These are phyloP conservation scores for Heimioporus sp. DNA, from an alignment of 768 basidiomycete species.

Conservation along the genomic window DNA sequence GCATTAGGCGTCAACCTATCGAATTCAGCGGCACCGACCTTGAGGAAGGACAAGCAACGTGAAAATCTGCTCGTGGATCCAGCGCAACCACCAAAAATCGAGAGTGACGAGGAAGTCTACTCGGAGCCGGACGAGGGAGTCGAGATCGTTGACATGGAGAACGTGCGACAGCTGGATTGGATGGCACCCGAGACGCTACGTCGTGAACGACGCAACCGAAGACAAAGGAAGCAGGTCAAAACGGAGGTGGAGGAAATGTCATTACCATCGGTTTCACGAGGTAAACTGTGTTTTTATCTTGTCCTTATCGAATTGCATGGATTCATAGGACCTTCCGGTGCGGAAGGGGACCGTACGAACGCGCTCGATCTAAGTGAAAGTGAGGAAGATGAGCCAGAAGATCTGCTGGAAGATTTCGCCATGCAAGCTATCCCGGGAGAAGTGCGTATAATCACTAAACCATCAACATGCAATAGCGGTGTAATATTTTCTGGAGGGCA, in stretches of 20 bases:
- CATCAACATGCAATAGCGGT: neutral
- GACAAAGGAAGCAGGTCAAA: slow-evolving; percentile 34
- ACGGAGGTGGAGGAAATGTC: slow-evolving; percentile 47
- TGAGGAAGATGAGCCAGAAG: slow-evolving; percentile 78
- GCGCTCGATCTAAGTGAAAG: slow-evolving; percentile 71
- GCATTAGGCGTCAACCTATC: slow-evolving; percentile 50
- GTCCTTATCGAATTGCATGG: neutral
- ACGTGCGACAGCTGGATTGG: slow-evolving; percentile 78
- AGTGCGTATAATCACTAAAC: slow-evolving; percentile 28
- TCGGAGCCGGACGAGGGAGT: slow-evolving; percentile 88
- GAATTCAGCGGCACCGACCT: slow-evolving; percentile 45
- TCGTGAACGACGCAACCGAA: slow-evolving; percentile 42
- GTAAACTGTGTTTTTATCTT: slow-evolving; percentile 21
- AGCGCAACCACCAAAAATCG: slow-evolving; percentile 26
- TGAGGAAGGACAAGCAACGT: slow-evolving; percentile 44
- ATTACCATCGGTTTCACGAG: slow-evolving; percentile 25
- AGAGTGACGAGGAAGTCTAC: slow-evolving; percentile 66
- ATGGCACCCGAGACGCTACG: slow-evolving; percentile 80
- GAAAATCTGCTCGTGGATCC: slow-evolving; percentile 25
- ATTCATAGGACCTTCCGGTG: slow-evolving; percentile 4
- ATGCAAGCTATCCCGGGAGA: slow-evolving; percentile 37
- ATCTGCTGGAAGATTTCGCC: slow-evolving; percentile 70
- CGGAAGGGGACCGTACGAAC: slow-evolving; percentile 49
- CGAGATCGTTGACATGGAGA: slow-evolving; percentile 82
- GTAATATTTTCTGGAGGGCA: slow-evolving; percentile 38